Percentiles rank a stretch among this genome's conserved stretches.
phyloP scores from a whole-genome alignment of 1,139 yeast species.

The Meyerozyma sp. region DNA sequence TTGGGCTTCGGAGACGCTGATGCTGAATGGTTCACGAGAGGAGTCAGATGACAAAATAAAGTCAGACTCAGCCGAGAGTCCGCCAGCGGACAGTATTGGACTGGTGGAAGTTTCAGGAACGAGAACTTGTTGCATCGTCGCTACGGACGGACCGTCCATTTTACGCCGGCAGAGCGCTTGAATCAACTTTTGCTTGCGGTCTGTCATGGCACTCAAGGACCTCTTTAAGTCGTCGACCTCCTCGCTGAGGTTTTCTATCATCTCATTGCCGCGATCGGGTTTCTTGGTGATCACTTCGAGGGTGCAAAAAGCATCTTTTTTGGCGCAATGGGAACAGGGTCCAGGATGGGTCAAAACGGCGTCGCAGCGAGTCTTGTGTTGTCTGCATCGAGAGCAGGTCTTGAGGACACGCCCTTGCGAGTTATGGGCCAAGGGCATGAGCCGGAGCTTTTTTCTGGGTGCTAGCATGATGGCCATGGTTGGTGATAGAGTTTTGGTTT shows the following conservation, averaged over 20 bases:
- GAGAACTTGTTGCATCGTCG: slow-evolving; percentile 1
- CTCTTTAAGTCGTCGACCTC: slow-evolving; percentile 25
- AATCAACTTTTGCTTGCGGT: slow-evolving; percentile 21
- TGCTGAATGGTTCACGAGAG: slow-evolving; percentile 15
- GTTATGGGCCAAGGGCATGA: not conserved
- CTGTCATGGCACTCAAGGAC: slow-evolving; percentile 22
- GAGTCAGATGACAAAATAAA: slow-evolving; percentile 15
- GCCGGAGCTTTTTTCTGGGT: not conserved
- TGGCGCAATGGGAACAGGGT: slow-evolving; percentile 55
- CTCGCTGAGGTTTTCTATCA: slow-evolving; percentile 24
- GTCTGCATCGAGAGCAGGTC: slow-evolving; percentile 59
- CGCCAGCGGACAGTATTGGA: slow-evolving; percentile 8
- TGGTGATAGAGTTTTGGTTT: not conserved
- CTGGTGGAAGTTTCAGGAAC: slow-evolving; percentile 1
- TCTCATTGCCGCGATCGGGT: slow-evolving; percentile 25
- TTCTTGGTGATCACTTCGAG: slow-evolving; percentile 26
- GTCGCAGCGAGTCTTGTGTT: slow-evolving; percentile 63
- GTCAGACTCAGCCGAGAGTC: slow-evolving; percentile 7
- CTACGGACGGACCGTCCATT: slow-evolving; percentile 5
- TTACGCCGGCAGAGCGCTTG: slow-evolving; percentile 15
- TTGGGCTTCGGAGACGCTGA: slow-evolving; percentile 25
- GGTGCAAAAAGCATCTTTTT: slow-evolving; percentile 46
- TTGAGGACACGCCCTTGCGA: slow-evolving; percentile 25
- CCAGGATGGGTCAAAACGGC: slow-evolving; percentile 45
- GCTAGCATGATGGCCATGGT: not conserved